Conservation (phyloP, 768 basidiomycete species). For the Chalciporus chontae region DNA sequence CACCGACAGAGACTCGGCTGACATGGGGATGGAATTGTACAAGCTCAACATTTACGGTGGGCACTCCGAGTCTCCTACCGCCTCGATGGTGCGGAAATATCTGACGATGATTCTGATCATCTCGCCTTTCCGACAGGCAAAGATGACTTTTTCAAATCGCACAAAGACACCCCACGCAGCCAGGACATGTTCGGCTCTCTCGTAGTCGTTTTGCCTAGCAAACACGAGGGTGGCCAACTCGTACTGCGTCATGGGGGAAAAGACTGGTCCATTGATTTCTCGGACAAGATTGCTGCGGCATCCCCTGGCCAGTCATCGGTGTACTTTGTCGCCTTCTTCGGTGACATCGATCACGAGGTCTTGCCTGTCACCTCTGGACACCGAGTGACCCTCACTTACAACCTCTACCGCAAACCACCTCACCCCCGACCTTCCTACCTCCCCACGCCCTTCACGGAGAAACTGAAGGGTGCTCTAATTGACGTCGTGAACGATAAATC, state of each 20-base stretch:
- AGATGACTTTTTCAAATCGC: constrained; percentile 43
- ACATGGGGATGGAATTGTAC: constrained; percentile 34
- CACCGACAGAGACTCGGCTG: constrained; percentile 14
- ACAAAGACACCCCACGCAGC: constrained; percentile 45
- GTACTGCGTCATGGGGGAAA: constrained; percentile 31
- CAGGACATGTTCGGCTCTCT: constrained; percentile 49
- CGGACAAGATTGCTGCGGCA: constrained; percentile 3
- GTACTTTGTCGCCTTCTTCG: constrained; percentile 38
- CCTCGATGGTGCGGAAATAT: too few relatives aligned
- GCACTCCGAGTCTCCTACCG: constrained; percentile 1
- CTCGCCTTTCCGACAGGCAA: too few relatives aligned
- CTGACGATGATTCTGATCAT: too few relatives aligned
- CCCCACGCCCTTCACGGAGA: not conserved
- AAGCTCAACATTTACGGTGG: constrained; percentile 50
- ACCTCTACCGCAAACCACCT: constrained; percentile 27
- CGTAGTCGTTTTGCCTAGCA: constrained; percentile 43
- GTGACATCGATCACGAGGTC: constrained; percentile 39
- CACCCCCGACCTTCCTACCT: not conserved
- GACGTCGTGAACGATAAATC: not conserved
- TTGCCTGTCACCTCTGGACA: constrained; percentile 34
- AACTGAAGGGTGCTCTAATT: not conserved
- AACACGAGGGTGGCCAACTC: constrained; percentile 43
- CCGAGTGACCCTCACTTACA: constrained; percentile 42
- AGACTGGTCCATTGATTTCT: constrained; percentile 38
- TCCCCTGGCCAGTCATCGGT: constrained; percentile 11